Evolutionary conservation across 2,329 filamentous ascomycete genomes (phyloP), one percentile per base, ranked within the genome.

Genomic region (Teratosphaeria epicoccoides): DNA sequence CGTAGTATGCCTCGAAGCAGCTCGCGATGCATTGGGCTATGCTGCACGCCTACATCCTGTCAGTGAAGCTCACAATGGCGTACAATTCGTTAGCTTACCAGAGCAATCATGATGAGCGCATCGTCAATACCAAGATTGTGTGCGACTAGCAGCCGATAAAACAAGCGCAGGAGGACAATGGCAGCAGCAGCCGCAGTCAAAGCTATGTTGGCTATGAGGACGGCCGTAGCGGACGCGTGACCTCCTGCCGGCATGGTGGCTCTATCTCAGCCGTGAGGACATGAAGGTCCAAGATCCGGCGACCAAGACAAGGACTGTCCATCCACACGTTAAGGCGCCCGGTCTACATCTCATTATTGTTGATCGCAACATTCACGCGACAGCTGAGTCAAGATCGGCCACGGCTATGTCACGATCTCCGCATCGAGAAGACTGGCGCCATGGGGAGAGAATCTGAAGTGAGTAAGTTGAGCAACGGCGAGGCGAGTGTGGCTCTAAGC

Each of bases 81-180:
- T 48, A n/a, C 29, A 20, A 43, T 23, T 12, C 22, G 28, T 11
- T 17, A 23, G 9, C 24, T 1, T 14, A 14, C 14, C 10, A 24
- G 11, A 23, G 24, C 14, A 44, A 6, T 7, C 9, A 14, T 14
- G 33, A 62, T 60, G 22, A 57, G 53, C 14, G 55, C 33, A 52
- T 63, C 61, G 33, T 63, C 59, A 28, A 49, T 43, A 22, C 61
- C 61, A 23, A 57, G 55, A 48, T 57, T 57, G 25, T 50, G 51
- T 10, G 52, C 53, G 20, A 63, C 47, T 3, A 33, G 43, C 6
- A 63, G 48, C 17, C 60, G 40, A 11, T 54, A 58, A 28, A 55
- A 60, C 3, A 61, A 26, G n/a, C 60, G 59, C 14, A 58, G 28
- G 0, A 51, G 28, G 11, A 58, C 57, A 7, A 56, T 54, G 22